Base-by-base conservation (phyloP, 805 yeast species). In the Scheffersomyces amazonensis region DNA sequence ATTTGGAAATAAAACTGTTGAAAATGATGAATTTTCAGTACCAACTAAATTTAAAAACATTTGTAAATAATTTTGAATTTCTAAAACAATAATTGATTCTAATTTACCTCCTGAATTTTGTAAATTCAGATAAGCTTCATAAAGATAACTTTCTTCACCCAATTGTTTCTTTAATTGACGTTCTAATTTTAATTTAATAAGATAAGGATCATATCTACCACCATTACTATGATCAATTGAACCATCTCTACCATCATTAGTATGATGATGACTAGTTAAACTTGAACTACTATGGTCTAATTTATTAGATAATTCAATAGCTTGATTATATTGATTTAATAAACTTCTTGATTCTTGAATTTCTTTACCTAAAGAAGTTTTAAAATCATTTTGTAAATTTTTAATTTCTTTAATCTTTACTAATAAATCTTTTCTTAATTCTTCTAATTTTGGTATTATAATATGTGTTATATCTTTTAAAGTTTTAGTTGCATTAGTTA, bases 361-460 rank as follows among this genome's bases (percentile, higher is more conserved):
- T 45, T 88, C 96, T 52, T 77, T 79, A 27, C 70, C 68, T 47
- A 89, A 81, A 37, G 78, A 76, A 56, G 83, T 87, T 49, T 81
- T 83, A 68, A 93, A 91, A 62, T 91, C 97, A 30, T 87, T 80
- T 48, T 84, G 83, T 42, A 90, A 66, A 29, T 84, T 76, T 57
- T 80, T 84, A 51, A 89, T 90, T 60, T 89, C 97, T 59, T 85
- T 86, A 45, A 91, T 88, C 54, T 90, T 89, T 36, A 86, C 80
- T 41, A 83, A 63, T 45, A 91, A 66, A 60, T 91, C 98, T 43
- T 86, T 76, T 52, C 59, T 75, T 52, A 77, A 66, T 47, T 75
- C 79, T 46, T 77, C 81, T 35, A 77, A 58, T 50, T 76, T 70
- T 29, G 83, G 83, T 16, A 77, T 64, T 25, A 77, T 62, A 39